phyloP scores from a whole-genome alignment of 108 stramenopile species.

The Stephanodiscus triporus region DNA sequence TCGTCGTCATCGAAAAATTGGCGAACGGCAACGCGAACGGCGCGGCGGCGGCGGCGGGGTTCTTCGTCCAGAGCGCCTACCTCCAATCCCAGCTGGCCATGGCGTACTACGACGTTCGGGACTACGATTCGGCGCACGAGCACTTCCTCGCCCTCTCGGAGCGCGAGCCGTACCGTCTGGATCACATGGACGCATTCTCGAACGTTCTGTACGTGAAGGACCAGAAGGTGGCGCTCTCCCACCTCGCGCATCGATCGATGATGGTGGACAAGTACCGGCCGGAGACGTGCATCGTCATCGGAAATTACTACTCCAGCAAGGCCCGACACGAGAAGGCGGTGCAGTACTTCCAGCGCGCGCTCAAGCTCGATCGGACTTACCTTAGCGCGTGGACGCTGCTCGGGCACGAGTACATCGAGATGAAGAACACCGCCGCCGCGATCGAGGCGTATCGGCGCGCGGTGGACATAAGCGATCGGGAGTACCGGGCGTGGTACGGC shows the following conservation, averaged over 20 bases:
- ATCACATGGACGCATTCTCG: constrained; percentile 92
- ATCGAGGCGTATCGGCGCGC: constrained; percentile 98
- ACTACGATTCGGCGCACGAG: constrained; percentile 88
- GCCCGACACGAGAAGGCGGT: constrained; percentile 96
- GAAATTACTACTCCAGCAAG: constrained; percentile 95
- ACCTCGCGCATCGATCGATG: constrained; percentile 89
- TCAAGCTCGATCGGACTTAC: constrained; percentile 89
- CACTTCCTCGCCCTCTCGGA: constrained; percentile 75
- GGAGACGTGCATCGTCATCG: constrained; percentile 96
- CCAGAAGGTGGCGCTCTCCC: constrained; percentile 72
- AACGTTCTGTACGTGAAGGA: constrained; percentile 97
- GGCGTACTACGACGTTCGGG: constrained; percentile 89
- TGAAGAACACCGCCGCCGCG: constrained; percentile 96
- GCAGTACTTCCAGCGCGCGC: constrained; percentile 93
- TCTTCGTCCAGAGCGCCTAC: constrained; percentile 78
- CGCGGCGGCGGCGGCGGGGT: constrained; percentile 5
- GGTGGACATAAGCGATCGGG: constrained; percentile 89
- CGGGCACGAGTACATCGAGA: constrained; percentile 98
- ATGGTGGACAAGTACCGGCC: constrained; percentile 93
- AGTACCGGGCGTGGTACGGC: constrained; percentile 99
- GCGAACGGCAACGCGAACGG: constrained; percentile 54
- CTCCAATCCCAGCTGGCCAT: constrained; percentile 77
- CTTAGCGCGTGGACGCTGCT: constrained; percentile 97
- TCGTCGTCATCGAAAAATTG: constrained; percentile 68
- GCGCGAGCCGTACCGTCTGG: constrained; percentile 87